Conservation (phyloP, 371 early-diverging fungal species). For the Blastocladiella emersonii region DNA sequence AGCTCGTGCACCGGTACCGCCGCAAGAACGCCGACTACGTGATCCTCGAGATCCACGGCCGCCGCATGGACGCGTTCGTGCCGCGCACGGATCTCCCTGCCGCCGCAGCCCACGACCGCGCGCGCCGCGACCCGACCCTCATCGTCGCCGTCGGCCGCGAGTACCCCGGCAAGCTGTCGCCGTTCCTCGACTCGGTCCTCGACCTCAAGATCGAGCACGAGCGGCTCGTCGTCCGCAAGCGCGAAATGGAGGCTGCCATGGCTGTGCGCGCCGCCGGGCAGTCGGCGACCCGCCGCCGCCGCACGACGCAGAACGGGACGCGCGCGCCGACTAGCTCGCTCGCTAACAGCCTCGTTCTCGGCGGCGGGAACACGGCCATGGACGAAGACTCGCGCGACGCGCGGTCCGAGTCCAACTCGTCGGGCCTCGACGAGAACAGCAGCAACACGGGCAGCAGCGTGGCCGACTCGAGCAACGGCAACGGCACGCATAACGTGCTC, state of each 20-base stretch:
- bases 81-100: not conserved
- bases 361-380: too few relatives aligned
- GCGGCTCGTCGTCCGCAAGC: not conserved
- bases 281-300: too few relatives aligned
- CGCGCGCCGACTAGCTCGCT: too few relatives aligned
- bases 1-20: not conserved
- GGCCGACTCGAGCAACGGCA: too few relatives aligned
- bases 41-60: not conserved
- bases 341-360: too few relatives aligned
- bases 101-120: not conserved
- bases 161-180: slow-evolving; percentile 1
- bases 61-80: not conserved
- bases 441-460: too few relatives aligned
- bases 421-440: too few relatives aligned
- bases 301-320: too few relatives aligned
- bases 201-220: not conserved
- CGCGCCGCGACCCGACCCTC: not conserved
- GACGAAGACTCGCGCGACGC: too few relatives aligned
- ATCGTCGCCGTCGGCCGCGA: not conserved
- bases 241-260: not conserved
- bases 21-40: not conserved
- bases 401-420: too few relatives aligned
- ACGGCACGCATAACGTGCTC: too few relatives aligned
- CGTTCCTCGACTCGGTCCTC: not conserved
- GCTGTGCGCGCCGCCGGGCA: too few relatives aligned